Evolutionary conservation across 2,329 filamentous ascomycete species (phyloP), one percentile per base, ranked within the genome.

Genomic region (Penicillium sp.): DNA sequence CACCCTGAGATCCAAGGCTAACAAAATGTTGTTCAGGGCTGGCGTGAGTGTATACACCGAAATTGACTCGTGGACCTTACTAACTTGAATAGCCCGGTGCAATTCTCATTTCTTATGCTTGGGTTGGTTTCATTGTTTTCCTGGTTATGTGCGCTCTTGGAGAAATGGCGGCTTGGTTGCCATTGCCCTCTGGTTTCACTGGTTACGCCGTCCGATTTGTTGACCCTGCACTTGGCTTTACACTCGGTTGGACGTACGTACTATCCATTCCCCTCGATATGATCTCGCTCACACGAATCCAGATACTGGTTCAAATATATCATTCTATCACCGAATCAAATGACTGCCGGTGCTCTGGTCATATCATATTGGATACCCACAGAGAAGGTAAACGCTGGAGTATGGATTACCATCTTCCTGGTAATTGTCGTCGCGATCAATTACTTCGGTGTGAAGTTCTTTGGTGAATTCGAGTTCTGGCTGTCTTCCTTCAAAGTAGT

Each of bases 131-230:
- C 48, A 68, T 94, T 58, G 90, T 93, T 63, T 94, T 87, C 74
- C 77, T 91, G 41, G 90, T 94, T 65, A 92, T 94, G 89, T 87
- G 86, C 57, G 87, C 84, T 55, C 84, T 94, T 4, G 90, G 90
- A 61, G 90, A 93, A 74, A 94, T 94, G 89, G 89, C 90, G 9
- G 84, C 90, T 51, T 94, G 89, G 88, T 75, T 94, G 34, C 90
- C 90, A 50, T 81, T 92, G 67, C 84, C 85, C 53, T 85, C 88
- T 70, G 90, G 90, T 65, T 95, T 94, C 75, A 89, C 89, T 59
- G 89, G 89, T 67, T 94, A 92, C 69, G 89, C 90, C 25, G 83
- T 86, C 59, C 83, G 90, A 47, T 94, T 91, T 77, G 88, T 86
- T 68, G 89, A 94, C 66, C 89, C 89, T 52, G 88, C 89, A 59